These are phyloP conservation scores for Phtheirospermum japonicum DNA, from an alignment of 257 asterid species.

Conservation along the genomic window DNA sequence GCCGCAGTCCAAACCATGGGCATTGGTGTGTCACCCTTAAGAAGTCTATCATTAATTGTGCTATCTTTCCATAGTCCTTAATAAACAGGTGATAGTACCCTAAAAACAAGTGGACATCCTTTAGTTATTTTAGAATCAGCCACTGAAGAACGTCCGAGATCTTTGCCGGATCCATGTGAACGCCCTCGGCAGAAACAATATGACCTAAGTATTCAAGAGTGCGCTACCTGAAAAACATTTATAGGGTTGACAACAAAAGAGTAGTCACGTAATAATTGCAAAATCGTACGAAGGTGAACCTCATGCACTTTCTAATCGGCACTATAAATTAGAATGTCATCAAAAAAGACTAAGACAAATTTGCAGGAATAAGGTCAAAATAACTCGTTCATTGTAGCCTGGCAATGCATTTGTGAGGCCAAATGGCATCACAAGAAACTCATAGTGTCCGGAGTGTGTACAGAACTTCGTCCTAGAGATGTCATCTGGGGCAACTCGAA, in stretches of 20 bases:
- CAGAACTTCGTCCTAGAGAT: not conserved
- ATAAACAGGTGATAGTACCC: not conserved
- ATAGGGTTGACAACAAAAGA: not conserved
- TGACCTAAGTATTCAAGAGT: too few species aligned
- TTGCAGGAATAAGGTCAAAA: not conserved
- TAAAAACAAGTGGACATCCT: not conserved
- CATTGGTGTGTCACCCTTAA: not conserved
- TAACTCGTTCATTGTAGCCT: not conserved
- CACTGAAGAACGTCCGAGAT: too few species aligned
- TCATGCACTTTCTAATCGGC: not conserved
- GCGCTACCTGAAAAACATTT: not conserved
- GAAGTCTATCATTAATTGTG: not conserved
- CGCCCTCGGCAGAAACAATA: too few species aligned
- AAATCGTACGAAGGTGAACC: not conserved
- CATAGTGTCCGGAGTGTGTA: not conserved
- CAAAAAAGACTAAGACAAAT: not conserved
- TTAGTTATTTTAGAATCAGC: too few species aligned
- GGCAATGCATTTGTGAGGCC: not conserved
- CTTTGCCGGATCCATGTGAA: too few species aligned
- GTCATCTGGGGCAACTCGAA: too few species aligned
- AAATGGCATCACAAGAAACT: not conserved
- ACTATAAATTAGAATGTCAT: not conserved
- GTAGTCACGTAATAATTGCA: not conserved
- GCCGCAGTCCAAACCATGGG: not conserved
- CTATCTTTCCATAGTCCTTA: not conserved